These are phyloP conservation scores for Alternaria incomplexa DNA, from an alignment of 2,329 filamentous ascomycete genomes.

Conservation along the genomic window DNA sequence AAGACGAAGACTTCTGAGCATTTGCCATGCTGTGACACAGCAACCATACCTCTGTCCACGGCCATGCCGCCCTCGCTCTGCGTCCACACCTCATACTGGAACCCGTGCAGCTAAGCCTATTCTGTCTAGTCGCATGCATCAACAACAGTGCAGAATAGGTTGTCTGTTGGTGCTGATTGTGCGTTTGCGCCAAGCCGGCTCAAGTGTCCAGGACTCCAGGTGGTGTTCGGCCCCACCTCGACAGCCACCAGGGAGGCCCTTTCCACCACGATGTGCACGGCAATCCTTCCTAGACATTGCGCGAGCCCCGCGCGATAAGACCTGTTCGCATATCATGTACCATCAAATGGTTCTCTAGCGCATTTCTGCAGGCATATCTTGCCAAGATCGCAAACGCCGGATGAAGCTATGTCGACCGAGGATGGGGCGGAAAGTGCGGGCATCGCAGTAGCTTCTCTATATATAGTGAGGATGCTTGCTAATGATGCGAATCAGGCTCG, in stretches of 20 bases:
- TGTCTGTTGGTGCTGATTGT: not conserved
- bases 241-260: not conserved
- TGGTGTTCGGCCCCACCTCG: not conserved
- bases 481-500: not conserved
- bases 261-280: not conserved
- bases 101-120: not conserved
- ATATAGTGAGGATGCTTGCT: not conserved
- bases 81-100: not conserved
- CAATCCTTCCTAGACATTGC: not conserved
- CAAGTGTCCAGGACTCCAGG: not conserved
- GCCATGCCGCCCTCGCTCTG: not conserved
- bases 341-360: not conserved
- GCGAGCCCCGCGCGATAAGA: not conserved
- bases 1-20: not conserved
- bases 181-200: not conserved
- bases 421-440: slow-evolving; percentile 7
- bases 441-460: not conserved
- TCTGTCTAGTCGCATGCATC: not conserved
- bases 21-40: not conserved
- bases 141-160: not conserved
- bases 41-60: not conserved
- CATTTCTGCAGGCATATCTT: not conserved
- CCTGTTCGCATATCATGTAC: not conserved
- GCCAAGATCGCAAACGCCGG: not conserved
- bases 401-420: slow-evolving; percentile 4